Evolutionary conservation across 2,329 filamentous ascomycete genomes (phyloP), one percentile per base, ranked within the genome.

Genomic region (Xylaria sp.): DNA sequence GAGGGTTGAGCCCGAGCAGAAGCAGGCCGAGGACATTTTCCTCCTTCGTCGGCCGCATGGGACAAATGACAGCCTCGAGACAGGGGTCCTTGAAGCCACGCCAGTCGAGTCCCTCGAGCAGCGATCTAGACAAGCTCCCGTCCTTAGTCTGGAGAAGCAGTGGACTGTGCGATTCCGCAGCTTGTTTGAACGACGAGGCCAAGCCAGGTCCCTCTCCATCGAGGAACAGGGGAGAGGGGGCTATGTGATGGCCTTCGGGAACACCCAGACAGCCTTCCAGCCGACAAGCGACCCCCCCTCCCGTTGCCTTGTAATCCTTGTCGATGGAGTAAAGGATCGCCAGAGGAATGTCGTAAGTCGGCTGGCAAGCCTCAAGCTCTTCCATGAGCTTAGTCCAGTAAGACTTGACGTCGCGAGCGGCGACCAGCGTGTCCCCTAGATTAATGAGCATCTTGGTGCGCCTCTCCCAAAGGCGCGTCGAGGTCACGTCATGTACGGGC

Each of bases 1-100:
- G 76, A 5, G 88, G 87, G 63, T 91, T 91, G 8, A 91, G 76
- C 1, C 86, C 88, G 39, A 91, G 75, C 13, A 91, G 78, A 3
- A 92, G 72, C 57, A 91, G 83, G 0, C 87, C 89, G 54, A 90
- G 78, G 1, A 84, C 83, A 8, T 79, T 78, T 50, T 90, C 87
- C 22, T 77, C 85, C 2, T 84, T 88, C 0, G 86, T 80, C 4
- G 78, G 85, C 50, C 88, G 84, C 39, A 91, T 87, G 0, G 89
- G 87, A 58, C 85, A 84, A 16, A 91, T 80, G 2, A 90, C 83
- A 17, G 87, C 84, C 7, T 84, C 77, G n/a, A 80, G 77, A 52
- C 85, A 88, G 4, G 82, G 73, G 60, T 89, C 84, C 11, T 82
- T 81, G 63, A 89, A 89, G 1, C 87, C 86, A 59, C 85, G 78